A percentile compares a stretch with the other conserved stretches of the same genome.
Conservation (phyloP, 2,329 filamentous ascomycete species). For the Fusarium buxicola region DNA sequence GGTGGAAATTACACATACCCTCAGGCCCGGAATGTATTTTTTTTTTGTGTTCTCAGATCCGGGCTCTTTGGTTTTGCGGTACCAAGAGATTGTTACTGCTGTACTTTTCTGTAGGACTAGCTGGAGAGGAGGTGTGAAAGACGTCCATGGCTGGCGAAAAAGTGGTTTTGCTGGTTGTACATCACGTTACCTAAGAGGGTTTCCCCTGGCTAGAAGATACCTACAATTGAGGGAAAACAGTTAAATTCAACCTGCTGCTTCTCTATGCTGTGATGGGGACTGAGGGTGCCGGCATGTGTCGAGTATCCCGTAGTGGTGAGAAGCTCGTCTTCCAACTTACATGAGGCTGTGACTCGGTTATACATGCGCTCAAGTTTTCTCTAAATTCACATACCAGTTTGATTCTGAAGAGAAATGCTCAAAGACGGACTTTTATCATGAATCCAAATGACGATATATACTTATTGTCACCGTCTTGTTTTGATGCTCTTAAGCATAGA, state of each 20-base stretch:
- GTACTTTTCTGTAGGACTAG: conserved; percentile 46
- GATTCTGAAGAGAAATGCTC: no score
- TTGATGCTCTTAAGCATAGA: neutral
- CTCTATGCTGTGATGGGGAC: conserved; percentile 1
- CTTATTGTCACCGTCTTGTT: neutral
- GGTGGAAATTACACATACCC: conserved; percentile 40
- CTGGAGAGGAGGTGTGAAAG: conserved; percentile 31
- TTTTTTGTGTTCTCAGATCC: conserved; percentile 29
- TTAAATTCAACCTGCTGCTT: conserved; percentile 34
- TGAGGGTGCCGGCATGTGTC: neutral
- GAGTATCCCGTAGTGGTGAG: neutral
- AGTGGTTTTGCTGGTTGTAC: conserved; percentile 42
- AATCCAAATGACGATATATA: neutral
- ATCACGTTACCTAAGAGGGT: conserved; percentile 34
- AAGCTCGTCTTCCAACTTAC: neutral
- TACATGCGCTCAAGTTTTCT: no score
- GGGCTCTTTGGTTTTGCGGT: conserved; percentile 40
- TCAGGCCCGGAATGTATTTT: conserved; percentile 35
- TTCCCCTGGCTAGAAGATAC: conserved; percentile 40
- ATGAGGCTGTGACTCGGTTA: no score
- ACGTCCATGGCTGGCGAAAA: conserved; percentile 32
- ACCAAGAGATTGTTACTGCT: conserved; percentile 41
- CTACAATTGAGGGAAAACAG: conserved; percentile 47
- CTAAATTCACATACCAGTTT: no score
- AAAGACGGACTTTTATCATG: no score